Conservation (phyloP, 1,284 basidiomycete genomes). For the Pseudozyma flocculosa region DNA sequence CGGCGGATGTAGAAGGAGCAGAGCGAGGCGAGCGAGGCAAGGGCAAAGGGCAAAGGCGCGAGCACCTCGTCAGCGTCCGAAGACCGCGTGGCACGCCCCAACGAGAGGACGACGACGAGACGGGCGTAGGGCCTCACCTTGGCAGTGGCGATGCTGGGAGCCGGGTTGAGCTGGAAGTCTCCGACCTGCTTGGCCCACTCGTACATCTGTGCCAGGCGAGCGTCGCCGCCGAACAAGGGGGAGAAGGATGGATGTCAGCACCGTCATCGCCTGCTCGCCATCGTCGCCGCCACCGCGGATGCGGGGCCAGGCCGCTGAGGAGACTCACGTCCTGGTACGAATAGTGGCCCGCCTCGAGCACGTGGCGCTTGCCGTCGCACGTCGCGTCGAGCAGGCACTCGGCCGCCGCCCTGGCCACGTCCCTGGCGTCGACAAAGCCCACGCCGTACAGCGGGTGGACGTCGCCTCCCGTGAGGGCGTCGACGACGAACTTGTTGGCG, state of each 20-base stretch:
- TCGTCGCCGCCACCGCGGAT: not conserved
- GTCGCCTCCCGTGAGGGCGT: not conserved
- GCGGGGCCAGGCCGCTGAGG: not conserved
- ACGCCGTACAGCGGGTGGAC: too few species aligned
- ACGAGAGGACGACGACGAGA: too few species aligned
- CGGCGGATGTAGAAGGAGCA: not conserved
- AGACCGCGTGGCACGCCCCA: too few species aligned
- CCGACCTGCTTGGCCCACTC: not conserved
- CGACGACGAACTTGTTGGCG: not conserved
- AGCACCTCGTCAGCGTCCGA: not conserved
- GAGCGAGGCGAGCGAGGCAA: not conserved
- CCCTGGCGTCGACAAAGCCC: conserved; percentile 2
- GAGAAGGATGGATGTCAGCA: too few species aligned
- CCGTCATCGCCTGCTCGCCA: not conserved
- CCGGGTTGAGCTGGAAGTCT: too few species aligned
- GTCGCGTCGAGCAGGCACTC: not conserved
- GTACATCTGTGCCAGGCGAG: not conserved
- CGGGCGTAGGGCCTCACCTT: too few species aligned
- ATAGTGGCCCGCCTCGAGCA: not conserved
- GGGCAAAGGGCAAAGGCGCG: not conserved
- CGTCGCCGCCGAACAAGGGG: not conserved
- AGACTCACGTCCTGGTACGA: not conserved
- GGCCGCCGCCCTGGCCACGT: conserved; percentile 1
- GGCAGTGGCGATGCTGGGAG: too few species aligned
- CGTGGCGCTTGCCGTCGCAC: not conserved